phyloP scores from a whole-genome alignment of 2,329 filamentous ascomycete genomes.

The Hypoxylon sp. region DNA sequence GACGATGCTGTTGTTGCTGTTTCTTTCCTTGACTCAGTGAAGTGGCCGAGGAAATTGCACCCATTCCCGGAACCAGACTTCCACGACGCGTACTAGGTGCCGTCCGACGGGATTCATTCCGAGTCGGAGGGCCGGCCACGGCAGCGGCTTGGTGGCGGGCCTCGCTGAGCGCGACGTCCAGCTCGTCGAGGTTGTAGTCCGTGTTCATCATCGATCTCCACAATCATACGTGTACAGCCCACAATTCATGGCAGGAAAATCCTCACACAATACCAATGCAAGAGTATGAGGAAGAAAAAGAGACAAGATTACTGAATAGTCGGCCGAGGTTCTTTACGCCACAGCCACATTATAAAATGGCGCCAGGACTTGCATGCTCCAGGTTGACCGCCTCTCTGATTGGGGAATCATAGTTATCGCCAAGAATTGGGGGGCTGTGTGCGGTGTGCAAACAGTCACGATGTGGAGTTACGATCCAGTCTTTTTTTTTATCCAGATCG shows the following conservation, averaged over 20 bases:
- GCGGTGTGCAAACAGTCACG: constrained; percentile 25
- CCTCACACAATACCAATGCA: constrained; percentile 7
- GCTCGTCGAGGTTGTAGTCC: constrained; percentile 52
- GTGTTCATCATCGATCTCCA: constrained; percentile 41
- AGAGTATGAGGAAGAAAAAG: neutral
- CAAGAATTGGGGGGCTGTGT: constrained; percentile 39
- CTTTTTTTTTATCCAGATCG: constrained; percentile 31
- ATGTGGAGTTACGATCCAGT: constrained; percentile 40
- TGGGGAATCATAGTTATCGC: constrained; percentile 24
- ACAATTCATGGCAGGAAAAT: constrained; percentile 28
- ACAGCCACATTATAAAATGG: constrained; percentile 11
- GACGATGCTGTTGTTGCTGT: constrained; percentile 29
- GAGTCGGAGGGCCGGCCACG: constrained; percentile 42
- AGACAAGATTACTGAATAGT: constrained; percentile 11
- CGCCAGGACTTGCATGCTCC: neutral
- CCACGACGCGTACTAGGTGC: constrained; percentile 50
- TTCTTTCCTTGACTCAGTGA: constrained; percentile 25
- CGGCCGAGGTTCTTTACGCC: constrained; percentile 15
- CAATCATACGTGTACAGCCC: constrained; percentile 28
- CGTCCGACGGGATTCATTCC: constrained; percentile 41
- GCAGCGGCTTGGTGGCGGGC: constrained; percentile 42
- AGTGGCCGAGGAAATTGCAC: constrained; percentile 24
- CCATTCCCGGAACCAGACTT: constrained; percentile 45
- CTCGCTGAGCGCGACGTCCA: constrained; percentile 51
- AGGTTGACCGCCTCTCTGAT: constrained; percentile 12